Conservation (phyloP, 73 alveolate species). For the Tetrahymena borealis region DNA sequence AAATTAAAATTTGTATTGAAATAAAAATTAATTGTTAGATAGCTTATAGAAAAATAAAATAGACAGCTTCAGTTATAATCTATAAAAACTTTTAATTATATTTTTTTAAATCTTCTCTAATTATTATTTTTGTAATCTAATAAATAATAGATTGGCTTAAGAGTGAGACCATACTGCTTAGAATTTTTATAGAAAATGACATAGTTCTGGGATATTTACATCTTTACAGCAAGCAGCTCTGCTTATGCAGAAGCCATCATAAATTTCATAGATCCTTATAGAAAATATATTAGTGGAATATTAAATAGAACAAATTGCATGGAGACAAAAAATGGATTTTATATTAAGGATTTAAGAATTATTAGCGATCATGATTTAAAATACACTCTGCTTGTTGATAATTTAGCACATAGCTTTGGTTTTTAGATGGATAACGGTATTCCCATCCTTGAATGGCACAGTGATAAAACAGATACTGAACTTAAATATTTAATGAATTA, state of each 20-base stretch:
- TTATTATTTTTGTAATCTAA: no score
- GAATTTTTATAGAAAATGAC: conserved; percentile 61
- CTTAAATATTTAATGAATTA: conserved; percentile 50
- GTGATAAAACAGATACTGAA: conserved; percentile 56
- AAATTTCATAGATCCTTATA: conserved; percentile 60
- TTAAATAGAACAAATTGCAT: conserved; percentile 69
- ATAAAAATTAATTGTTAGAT: no score
- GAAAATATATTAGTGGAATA: conserved; percentile 53
- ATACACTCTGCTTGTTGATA: conserved; percentile 54
- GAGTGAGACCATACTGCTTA: conserved; percentile 67
- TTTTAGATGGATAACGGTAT: conserved; percentile 54
- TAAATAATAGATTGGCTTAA: conserved; percentile 51
- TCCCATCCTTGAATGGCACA: conserved; percentile 61
- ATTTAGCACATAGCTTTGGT: conserved; percentile 57
- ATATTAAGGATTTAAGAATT: conserved; percentile 67
- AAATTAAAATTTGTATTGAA: not conserved
- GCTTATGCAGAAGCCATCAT: conserved; percentile 73
- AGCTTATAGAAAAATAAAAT: no score
- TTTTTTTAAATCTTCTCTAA: no score
- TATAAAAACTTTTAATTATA: no score
- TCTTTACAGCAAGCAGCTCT: conserved; percentile 72
- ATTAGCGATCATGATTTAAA: conserved; percentile 39
- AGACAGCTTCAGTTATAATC: no score
- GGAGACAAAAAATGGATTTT: conserved; percentile 68
- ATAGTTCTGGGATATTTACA: conserved; percentile 56